Base-by-base conservation (phyloP, 352 stramenopile genomes). In the Phytophthora hibernalis region DNA sequence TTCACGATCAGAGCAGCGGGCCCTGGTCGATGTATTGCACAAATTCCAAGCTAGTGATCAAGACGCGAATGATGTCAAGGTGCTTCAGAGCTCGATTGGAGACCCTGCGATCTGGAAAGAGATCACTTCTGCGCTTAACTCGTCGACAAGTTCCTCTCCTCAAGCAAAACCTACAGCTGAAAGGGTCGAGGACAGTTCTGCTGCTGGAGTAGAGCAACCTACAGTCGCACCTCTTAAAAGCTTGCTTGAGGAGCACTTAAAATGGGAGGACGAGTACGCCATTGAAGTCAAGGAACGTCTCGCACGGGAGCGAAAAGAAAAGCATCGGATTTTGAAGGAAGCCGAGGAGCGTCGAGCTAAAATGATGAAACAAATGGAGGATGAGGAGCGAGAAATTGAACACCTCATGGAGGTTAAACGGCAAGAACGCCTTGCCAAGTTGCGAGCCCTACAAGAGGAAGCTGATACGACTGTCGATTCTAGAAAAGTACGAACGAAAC, bases 41-140 rank as follows among this genome's bases (percentile, higher is more conserved):
- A 78, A 83, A 22, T 93, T 93, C 43, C 68, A 90, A 22, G 45
- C 70, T 0, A 89, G 85, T 54, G 70, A 83, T 0, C 82, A 89
- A 15, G 60, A 72, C 18, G 75, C 80, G 18, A 70, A 62, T 18
- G 87, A 95, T 35, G 65, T 92, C 0, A 68, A 84, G 6, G 55
- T 73, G 9, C 61, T 95, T 12, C 65, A 74, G 28, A 79, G 60
- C 40, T 95, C 87, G 0, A 91, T 93, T 31, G 78, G 78, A 0
- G 87, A 95, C 42, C 79, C 85, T n/a, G 54, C 68, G 16, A 72
- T 96, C n/a, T 94, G 85, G 85, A 87, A 83, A 26, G 79, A 94
- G 48, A 68, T 96, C 3, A 88, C 79, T 6, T 21, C 72, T 0
- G 60, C 72, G 6, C 64, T 92, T 3, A 31, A 47, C 21, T 28